Evolutionary conservation across 2,329 filamentous ascomycete species (phyloP).

Genomic region (Penicillium sp.): DNA sequence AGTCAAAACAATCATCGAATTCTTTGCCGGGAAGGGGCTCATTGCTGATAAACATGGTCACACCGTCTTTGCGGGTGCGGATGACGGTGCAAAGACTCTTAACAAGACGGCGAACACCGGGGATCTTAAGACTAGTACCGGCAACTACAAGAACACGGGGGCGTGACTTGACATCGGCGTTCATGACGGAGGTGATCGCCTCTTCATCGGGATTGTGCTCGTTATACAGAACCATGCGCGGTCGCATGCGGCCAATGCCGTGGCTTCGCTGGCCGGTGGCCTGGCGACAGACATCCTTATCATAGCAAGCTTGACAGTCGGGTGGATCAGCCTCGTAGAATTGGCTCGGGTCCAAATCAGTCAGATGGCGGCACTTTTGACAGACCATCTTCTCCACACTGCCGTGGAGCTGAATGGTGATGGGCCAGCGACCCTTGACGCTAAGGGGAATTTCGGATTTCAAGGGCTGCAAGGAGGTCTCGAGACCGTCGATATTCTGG

Average conservation of each 20-base stretch:
- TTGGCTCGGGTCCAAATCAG: slow-evolving; percentile 74
- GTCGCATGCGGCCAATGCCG: slow-evolving; percentile 85
- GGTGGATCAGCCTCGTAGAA: slow-evolving; percentile 87
- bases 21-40: slow-evolving; percentile 81
- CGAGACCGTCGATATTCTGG: slow-evolving; percentile 96
- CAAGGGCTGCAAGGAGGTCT: slow-evolving; percentile 79
- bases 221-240: slow-evolving; percentile 95
- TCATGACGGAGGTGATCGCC: slow-evolving; percentile 89
- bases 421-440: slow-evolving; percentile 87
- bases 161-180: slow-evolving; percentile 79
- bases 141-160: slow-evolving; percentile 94
- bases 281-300: slow-evolving; percentile 75
- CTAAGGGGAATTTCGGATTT: slow-evolving; percentile 80
- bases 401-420: slow-evolving; percentile 90
- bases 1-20: slow-evolving; percentile 90
- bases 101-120: slow-evolving; percentile 85
- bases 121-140: slow-evolving; percentile 93
- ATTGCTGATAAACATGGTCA: slow-evolving; percentile 93
- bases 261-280: slow-evolving; percentile 86
- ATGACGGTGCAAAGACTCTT: slow-evolving; percentile 88
- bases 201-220: slow-evolving; percentile 96
- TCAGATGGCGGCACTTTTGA: slow-evolving; percentile 82
- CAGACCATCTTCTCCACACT: slow-evolving; percentile 96
- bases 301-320: slow-evolving; percentile 74
- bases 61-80: slow-evolving; percentile 74